These are phyloP conservation scores for Cladophialophora carrionii DNA, from an alignment of 2,329 filamentous ascomycete genomes.

Conservation along the genomic window DNA sequence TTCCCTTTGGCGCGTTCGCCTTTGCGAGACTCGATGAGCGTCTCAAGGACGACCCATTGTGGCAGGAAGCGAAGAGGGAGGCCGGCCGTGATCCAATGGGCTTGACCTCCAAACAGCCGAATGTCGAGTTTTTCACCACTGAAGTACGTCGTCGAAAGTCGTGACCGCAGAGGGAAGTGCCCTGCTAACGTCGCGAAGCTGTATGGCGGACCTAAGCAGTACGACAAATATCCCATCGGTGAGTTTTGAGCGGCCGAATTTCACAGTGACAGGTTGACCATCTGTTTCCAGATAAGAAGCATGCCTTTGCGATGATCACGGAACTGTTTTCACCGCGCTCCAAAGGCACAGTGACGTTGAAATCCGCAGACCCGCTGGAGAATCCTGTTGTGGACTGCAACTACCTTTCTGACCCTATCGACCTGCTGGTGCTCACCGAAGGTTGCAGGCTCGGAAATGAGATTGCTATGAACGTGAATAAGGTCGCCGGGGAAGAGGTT, in stretches of 20 bases:
- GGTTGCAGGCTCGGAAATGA: slow-evolving; percentile 64
- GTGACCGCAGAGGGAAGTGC: neutral
- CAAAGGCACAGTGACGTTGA: slow-evolving; percentile 59
- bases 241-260: neutral
- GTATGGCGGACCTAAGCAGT: slow-evolving; percentile 57
- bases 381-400: slow-evolving; percentile 63
- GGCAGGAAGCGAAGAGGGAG: slow-evolving; percentile 54
- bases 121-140: slow-evolving; percentile 65
- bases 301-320: slow-evolving; percentile 62
- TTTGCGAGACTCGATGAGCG: slow-evolving; percentile 66
- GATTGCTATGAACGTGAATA: slow-evolving; percentile 62
- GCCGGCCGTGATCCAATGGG: slow-evolving; percentile 66
- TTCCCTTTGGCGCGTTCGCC: slow-evolving; percentile 66
- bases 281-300: slow-evolving; percentile 48
- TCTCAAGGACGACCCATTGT: slow-evolving; percentile 58
- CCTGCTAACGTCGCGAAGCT: slow-evolving; percentile 29
- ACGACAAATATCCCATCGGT: slow-evolving; percentile 55
- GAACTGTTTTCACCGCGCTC: slow-evolving; percentile 63
- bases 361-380: slow-evolving; percentile 53
- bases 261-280: neutral
- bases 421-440: slow-evolving; percentile 62
- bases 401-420: slow-evolving; percentile 61
- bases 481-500: slow-evolving; percentile 61
- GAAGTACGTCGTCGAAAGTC: slow-evolving; percentile 54
- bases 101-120: slow-evolving; percentile 59